phyloP scores from a whole-genome alignment of 2,329 filamentous ascomycete species.

The Harringtonia lauricola region DNA sequence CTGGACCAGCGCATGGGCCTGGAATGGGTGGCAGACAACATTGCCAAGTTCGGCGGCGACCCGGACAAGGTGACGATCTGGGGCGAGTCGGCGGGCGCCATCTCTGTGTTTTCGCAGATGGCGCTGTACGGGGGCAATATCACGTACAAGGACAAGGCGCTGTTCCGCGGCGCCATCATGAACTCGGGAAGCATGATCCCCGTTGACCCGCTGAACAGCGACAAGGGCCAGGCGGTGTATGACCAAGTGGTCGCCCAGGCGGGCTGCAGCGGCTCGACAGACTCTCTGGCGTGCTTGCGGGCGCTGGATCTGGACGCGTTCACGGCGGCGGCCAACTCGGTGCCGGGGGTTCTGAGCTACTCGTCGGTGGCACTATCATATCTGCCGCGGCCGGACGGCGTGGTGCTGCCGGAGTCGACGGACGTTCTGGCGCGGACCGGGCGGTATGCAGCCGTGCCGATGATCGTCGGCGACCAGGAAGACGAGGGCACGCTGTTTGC shows the following conservation, averaged over 20 bases:
- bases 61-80: conserved; percentile 69
- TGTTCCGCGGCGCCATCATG: conserved; percentile 74
- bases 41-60: conserved; percentile 68
- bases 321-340: conserved; percentile 56
- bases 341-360: conserved; percentile 58
- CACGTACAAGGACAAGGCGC: conserved; percentile 60
- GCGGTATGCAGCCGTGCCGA: conserved; percentile 35
- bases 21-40: conserved; percentile 69
- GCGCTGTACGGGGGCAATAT: conserved; percentile 54
- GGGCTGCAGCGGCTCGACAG: conserved; percentile 45
- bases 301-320: conserved; percentile 45
- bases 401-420: conserved; percentile 47
- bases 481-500: conserved; percentile 71
- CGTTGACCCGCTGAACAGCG: conserved; percentile 50
- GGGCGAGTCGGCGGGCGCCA: conserved; percentile 62
- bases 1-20: conserved; percentile 63
- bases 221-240: conserved; percentile 55
- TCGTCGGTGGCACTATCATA: conserved; percentile 60
- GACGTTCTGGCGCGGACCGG: conserved; percentile 43
- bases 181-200: conserved; percentile 56
- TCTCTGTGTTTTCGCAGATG: conserved; percentile 70
- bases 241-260: conserved; percentile 47
- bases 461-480: conserved; percentile 62
- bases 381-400: conserved; percentile 62
- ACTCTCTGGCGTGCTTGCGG: conserved; percentile 58